phyloP scores from a whole-genome alignment of 2,329 filamentous ascomycete species.

The Zopfia rhizophila region DNA sequence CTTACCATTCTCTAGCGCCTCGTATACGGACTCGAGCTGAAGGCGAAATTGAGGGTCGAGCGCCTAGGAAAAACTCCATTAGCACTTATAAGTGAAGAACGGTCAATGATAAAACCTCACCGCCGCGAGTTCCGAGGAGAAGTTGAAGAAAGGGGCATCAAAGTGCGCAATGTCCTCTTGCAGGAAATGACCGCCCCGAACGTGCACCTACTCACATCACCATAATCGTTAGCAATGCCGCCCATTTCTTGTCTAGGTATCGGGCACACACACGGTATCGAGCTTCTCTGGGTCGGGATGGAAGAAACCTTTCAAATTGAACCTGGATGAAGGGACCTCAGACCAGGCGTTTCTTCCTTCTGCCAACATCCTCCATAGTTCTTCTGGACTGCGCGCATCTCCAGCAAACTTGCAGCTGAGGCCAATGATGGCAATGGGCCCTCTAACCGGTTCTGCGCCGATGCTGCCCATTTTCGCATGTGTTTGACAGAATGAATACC shows the following conservation, averaged over 20 bases:
- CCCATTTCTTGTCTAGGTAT: too few relatives aligned
- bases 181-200: conserved; percentile 29
- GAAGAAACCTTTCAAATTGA: conserved; percentile 35
- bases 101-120: too few relatives aligned
- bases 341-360: conserved; percentile 37
- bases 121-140: too few relatives aligned
- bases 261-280: conserved; percentile 2
- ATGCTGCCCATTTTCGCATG: too few relatives aligned
- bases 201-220: conserved; percentile 9
- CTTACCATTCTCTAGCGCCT: conserved; percentile 23
- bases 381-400: conserved; percentile 36
- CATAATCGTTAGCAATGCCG: too few relatives aligned
- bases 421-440: conserved; percentile 49
- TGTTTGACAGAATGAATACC: too few relatives aligned
- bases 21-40: conserved; percentile 27
- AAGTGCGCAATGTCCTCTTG: conserved; percentile 28
- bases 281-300: conserved; percentile 20
- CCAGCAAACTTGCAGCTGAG: conserved; percentile 49
- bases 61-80: too few relatives aligned
- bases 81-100: too few relatives aligned
- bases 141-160: conserved; percentile 39
- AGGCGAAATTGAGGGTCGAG: conserved; percentile 29
- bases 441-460: too few relatives aligned
- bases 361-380: conserved; percentile 47
- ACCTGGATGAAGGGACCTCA: conserved; percentile 40